Conservation (phyloP, 352 stramenopile genomes). For the Aphanomyces cochlioides region DNA sequence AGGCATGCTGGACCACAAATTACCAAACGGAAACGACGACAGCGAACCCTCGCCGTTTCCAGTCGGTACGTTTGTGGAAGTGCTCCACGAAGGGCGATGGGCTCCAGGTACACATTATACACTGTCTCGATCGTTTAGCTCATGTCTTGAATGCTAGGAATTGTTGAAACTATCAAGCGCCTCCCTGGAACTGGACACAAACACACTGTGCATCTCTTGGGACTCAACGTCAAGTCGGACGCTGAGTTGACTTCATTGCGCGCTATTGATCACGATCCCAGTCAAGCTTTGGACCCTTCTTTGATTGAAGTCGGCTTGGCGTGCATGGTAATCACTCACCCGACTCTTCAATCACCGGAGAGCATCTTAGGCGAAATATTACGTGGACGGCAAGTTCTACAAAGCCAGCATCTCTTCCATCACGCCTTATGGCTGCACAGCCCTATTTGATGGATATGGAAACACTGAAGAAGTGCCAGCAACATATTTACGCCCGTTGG, state of each 20-base stretch:
- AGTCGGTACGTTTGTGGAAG: constrained; percentile 54
- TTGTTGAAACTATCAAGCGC: constrained; percentile 47
- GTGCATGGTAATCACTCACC: constrained; percentile 34
- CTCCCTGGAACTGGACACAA: constrained; percentile 44
- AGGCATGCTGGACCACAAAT: constrained; percentile 52
- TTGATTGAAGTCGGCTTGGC: constrained; percentile 53
- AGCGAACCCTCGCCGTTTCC: constrained; percentile 34
- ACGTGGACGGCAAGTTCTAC: constrained; percentile 75
- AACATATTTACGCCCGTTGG: constrained; percentile 67
- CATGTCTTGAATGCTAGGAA: not conserved
- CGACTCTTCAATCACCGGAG: not conserved
- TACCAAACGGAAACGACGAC: not conserved
- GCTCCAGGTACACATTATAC: constrained; percentile 40
- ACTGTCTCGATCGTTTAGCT: not conserved
- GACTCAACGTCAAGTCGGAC: constrained; percentile 61
- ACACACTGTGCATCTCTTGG: constrained; percentile 72
- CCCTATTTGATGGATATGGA: constrained; percentile 86
- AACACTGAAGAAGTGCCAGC: constrained; percentile 89
- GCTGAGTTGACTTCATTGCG: constrained; percentile 45
- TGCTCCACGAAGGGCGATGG: constrained; percentile 60
- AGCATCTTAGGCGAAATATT: constrained; percentile 59
- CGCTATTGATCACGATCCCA: constrained; percentile 33
- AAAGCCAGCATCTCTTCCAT: constrained; percentile 56
- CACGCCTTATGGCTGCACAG: constrained; percentile 68
- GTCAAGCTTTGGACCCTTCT: constrained; percentile 38